These are phyloP conservation scores for Metschnikowia drakensbergensis DNA, from an alignment of 805 yeast genomes.

Conservation along the genomic window DNA sequence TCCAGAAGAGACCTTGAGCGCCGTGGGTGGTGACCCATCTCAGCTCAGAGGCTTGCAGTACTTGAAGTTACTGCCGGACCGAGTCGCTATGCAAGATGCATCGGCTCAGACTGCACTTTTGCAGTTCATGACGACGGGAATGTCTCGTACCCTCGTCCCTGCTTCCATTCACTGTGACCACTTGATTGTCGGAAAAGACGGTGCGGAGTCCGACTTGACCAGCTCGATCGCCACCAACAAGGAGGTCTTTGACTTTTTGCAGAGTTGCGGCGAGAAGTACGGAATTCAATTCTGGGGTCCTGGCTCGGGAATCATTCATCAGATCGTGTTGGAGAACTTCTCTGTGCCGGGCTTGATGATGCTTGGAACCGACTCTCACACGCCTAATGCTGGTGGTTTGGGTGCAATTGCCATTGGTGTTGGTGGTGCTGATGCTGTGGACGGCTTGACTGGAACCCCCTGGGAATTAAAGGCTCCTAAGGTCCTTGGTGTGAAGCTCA, in stretches of 20 bases:
- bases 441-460: slow-evolving; percentile 93
- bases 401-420: slow-evolving; percentile 99
- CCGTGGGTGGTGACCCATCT: slow-evolving; percentile 43
- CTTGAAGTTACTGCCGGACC: slow-evolving; percentile 90
- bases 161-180: slow-evolving; percentile 98
- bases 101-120: slow-evolving; percentile 98
- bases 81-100: slow-evolving; percentile 99
- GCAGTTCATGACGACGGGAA: slow-evolving; percentile 97
- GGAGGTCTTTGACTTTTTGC: slow-evolving; percentile 93
- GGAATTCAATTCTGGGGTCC: slow-evolving; percentile 99
- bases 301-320: slow-evolving; percentile 98
- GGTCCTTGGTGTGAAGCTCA: slow-evolving; percentile 87
- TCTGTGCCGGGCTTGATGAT: slow-evolving; percentile 96
- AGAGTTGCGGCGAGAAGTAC: slow-evolving; percentile 88
- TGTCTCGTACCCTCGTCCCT: slow-evolving; percentile 84
- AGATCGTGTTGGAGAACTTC: slow-evolving; percentile 94
- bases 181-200: slow-evolving; percentile 93
- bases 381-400: slow-evolving; percentile 98
- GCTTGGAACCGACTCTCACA: slow-evolving; percentile 98
- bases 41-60: slow-evolving; percentile 82
- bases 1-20: slow-evolving; percentile 74
- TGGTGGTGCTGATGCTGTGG: slow-evolving; percentile 99
- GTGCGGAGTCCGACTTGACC: slow-evolving; percentile 79
- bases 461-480: slow-evolving; percentile 99
- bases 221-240: slow-evolving; percentile 81